Evolutionary conservation across 2,329 filamentous ascomycete genomes (phyloP).

Genomic region (Trichoderma endophyticum): DNA sequence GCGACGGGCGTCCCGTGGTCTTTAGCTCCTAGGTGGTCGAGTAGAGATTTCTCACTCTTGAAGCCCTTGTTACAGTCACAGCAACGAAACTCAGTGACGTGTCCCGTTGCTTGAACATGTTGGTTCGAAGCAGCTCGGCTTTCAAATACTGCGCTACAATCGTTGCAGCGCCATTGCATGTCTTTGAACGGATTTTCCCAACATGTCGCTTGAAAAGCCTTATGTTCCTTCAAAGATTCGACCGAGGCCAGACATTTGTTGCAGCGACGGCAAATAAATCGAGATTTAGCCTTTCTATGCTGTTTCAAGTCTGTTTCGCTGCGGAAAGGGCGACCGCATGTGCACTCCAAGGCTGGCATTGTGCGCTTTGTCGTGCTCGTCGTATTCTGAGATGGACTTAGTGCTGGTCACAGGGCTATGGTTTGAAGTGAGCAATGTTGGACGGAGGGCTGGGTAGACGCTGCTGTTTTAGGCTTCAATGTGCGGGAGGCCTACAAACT

Average conservation of each 20-base stretch:
- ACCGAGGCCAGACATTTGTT: background rate
- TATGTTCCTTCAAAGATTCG: background rate
- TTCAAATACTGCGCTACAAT: background rate
- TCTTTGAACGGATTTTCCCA: background rate
- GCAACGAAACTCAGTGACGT: constrained; percentile 9
- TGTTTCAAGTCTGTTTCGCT: background rate
- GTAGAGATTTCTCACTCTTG: background rate
- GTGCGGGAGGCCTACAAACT: background rate
- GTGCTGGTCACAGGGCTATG: background rate
- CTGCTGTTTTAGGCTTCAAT: background rate
- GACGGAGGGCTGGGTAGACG: background rate
- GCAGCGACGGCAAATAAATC: background rate
- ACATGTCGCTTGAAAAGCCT: background rate
- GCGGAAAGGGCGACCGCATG: background rate
- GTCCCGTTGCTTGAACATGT: background rate
- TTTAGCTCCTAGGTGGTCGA: background rate
- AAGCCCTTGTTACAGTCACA: constrained; percentile 15
- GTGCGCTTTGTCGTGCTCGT: background rate
- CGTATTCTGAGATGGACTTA: background rate
- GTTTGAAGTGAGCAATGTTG: background rate
- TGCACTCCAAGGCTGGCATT: background rate
- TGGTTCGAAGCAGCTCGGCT: background rate
- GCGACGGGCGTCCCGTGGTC: background rate
- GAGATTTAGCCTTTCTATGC: background rate
- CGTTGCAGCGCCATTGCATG: background rate